Evolutionary conservation across 2,329 filamentous ascomycete species (phyloP).

Genomic region (Chaetomium olivaceum): DNA sequence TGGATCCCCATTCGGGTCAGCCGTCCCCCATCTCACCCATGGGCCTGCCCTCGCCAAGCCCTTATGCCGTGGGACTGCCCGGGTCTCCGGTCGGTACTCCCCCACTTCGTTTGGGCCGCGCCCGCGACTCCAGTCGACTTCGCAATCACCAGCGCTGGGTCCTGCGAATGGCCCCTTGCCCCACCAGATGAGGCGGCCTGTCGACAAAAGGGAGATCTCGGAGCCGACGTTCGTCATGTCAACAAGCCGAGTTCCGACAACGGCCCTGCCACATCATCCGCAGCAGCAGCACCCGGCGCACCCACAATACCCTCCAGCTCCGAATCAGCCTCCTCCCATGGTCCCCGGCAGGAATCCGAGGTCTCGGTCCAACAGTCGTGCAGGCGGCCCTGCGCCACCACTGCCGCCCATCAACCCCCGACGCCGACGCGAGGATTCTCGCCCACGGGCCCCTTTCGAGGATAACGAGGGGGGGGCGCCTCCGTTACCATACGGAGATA

Average conservation of each 20-base stretch:
- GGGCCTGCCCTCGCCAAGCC: slow-evolving; percentile 37
- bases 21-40: slow-evolving; percentile 51
- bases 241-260: slow-evolving; percentile 48
- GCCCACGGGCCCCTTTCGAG: slow-evolving; percentile 43
- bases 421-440: slow-evolving; percentile 44
- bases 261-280: slow-evolving; percentile 40
- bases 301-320: slow-evolving; percentile 23
- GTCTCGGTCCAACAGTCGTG: slow-evolving; percentile 42
- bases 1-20: slow-evolving; percentile 41
- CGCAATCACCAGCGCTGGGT: slow-evolving; percentile 36
- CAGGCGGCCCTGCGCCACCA: slow-evolving; percentile 46
- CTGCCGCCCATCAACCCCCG: slow-evolving; percentile 62
- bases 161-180: slow-evolving; percentile 38
- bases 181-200: slow-evolving; percentile 44
- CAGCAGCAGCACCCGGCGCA: neutral
- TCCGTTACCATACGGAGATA: slow-evolving; percentile 35
- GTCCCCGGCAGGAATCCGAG: slow-evolving; percentile 37
- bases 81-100: slow-evolving; percentile 41
- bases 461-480: slow-evolving; percentile 38
- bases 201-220: slow-evolving; percentile 52
- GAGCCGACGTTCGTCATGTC: slow-evolving; percentile 52
- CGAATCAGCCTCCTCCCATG: slow-evolving; percentile 30
- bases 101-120: slow-evolving; percentile 36
- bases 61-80: slow-evolving; percentile 32
- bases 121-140: slow-evolving; percentile 40